These are phyloP conservation scores for Microbotryum scabiosae DNA, from an alignment of 1,284 basidiomycete genomes.

Conservation along the genomic window DNA sequence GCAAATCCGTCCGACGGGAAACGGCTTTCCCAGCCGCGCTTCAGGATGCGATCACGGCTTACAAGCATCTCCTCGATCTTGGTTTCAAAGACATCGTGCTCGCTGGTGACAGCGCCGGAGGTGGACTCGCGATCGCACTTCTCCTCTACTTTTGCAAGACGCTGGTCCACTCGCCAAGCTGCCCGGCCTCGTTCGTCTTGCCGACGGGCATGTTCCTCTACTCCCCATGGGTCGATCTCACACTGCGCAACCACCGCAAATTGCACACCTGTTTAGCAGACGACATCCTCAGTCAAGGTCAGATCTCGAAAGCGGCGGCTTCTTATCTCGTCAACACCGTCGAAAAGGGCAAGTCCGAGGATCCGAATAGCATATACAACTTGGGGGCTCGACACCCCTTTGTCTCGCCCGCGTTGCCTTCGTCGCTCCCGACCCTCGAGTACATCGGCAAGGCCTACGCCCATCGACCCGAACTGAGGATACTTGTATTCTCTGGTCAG, in stretches of 20 bases:
- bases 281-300: conserved; percentile 27
- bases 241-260: conserved; percentile 13
- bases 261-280: conserved; percentile 8
- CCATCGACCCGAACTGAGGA: not conserved
- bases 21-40: conserved; percentile 28
- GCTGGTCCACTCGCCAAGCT: not conserved
- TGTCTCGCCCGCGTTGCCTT: conserved; percentile 24
- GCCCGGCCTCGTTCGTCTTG: conserved; percentile 9
- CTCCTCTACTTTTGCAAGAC: conserved; percentile 26
- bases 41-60: conserved; percentile 31
- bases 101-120: conserved; percentile 32
- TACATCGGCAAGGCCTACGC: conserved; percentile 7
- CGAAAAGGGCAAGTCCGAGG: not conserved
- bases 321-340: conserved; percentile 9
- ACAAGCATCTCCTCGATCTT: conserved; percentile 26
- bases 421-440: conserved; percentile 6
- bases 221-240: conserved; percentile 32
- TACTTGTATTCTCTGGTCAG: conserved; percentile 13
- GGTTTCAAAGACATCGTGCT: conserved; percentile 29
- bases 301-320: conserved; percentile 20
- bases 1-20: conserved; percentile 14
- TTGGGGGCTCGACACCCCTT: conserved; percentile 5
- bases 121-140: conserved; percentile 22
- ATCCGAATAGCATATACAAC: not conserved
- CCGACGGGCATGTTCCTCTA: conserved; percentile 22